Evolutionary conservation across 345 rosid genomes (phyloP).

Genomic region (Anacardium occidentale): DNA sequence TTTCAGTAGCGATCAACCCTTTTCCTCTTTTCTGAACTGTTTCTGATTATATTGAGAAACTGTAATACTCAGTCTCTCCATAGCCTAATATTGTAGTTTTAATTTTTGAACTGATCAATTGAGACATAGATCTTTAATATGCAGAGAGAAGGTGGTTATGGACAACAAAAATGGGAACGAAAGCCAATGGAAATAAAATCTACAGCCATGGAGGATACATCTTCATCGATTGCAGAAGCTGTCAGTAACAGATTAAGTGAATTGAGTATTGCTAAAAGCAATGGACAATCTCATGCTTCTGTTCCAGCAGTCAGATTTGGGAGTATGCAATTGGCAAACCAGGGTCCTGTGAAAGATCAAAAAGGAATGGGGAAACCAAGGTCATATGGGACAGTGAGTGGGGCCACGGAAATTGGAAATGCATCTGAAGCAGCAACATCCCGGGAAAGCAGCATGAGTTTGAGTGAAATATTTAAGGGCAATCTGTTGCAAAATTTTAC

Average conservation of each 20-base stretch:
- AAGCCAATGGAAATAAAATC: conserved; percentile 30
- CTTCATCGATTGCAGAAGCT: conserved; percentile 35
- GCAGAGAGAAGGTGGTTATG: conserved; percentile 36
- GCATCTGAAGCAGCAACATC: conserved; percentile 26
- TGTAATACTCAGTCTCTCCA: background rate
- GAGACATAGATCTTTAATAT: background rate
- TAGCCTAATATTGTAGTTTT: background rate
- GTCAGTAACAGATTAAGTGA: conserved; percentile 41
- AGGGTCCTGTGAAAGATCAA: conserved; percentile 22
- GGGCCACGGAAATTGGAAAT: conserved; percentile 30
- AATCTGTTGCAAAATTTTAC: conserved; percentile 53
- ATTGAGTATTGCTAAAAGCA: conserved; percentile 46
- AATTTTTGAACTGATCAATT: conserved; percentile 10
- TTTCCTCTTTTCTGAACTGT: background rate
- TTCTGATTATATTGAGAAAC: background rate
- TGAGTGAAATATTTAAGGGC: conserved; percentile 50
- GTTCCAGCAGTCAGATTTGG: conserved; percentile 22
- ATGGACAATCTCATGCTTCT: conserved; percentile 27
- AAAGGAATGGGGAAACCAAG: conserved; percentile 50
- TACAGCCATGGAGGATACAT: conserved; percentile 22
- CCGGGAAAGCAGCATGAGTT: conserved; percentile 25
- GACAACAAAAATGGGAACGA: conserved; percentile 37
- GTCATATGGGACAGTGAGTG: conserved; percentile 57
- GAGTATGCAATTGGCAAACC: conserved; percentile 17
- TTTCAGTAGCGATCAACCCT: background rate